Evolutionary conservation across 1,284 basidiomycete genomes (phyloP).

Genomic region (Melampsora larici-populina): DNA sequence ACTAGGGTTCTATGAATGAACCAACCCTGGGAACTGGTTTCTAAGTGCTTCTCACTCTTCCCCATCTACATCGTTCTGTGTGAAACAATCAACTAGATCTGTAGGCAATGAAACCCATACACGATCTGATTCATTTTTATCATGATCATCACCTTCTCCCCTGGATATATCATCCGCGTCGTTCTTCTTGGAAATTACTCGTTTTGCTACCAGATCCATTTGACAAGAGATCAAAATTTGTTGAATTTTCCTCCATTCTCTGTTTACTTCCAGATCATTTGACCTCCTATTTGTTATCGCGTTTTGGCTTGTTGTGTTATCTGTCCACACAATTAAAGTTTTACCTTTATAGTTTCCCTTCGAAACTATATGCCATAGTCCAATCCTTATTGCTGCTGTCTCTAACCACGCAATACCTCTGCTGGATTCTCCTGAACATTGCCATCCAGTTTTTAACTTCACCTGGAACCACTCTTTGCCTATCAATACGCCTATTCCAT

Average conservation of each 20-base stretch:
- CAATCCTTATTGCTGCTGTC: not conserved
- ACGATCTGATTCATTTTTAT: not conserved
- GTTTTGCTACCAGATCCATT: not conserved
- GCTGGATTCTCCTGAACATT: not conserved
- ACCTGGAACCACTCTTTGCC: not conserved
- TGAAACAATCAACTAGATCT: too few relatives aligned
- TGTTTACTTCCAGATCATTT: not conserved
- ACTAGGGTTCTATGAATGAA: too few relatives aligned
- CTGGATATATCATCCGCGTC: too few relatives aligned
- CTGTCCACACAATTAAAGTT: too few relatives aligned
- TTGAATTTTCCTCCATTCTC: not conserved
- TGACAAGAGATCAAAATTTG: not conserved
- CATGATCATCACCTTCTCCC: not conserved
- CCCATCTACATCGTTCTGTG: too few relatives aligned
- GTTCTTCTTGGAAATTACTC: too few relatives aligned
- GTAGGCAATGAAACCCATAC: too few relatives aligned
- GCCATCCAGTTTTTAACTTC: not conserved
- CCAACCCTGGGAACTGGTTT: too few relatives aligned
- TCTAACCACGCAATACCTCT: constrained; percentile 4
- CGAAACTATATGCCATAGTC: not conserved
- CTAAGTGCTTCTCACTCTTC: too few relatives aligned
- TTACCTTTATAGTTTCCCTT: too few relatives aligned
- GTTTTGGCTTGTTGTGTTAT: too few relatives aligned
- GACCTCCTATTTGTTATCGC: not conserved
- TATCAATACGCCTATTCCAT: not conserved